Conservation (phyloP, 1,284 basidiomycete species). For the Ceratobasidium sp. region DNA sequence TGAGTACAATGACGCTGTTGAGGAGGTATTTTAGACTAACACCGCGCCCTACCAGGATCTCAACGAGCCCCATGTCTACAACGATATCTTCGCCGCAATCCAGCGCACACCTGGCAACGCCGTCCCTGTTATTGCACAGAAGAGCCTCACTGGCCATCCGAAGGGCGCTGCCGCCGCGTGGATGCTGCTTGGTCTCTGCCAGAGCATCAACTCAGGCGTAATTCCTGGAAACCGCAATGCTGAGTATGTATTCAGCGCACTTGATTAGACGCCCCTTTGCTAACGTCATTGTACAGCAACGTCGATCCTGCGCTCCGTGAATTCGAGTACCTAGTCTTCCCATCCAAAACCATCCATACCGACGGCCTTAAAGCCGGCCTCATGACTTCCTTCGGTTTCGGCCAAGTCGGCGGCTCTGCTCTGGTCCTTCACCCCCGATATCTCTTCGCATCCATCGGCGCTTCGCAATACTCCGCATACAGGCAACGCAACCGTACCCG, state of each 20-base stretch:
- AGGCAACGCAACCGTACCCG: slow-evolving; percentile 74
- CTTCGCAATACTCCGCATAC: slow-evolving; percentile 80
- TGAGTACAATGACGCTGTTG: slow-evolving; percentile 52
- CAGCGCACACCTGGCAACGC: slow-evolving; percentile 93
- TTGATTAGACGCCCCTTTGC: neutral
- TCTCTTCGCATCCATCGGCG: slow-evolving; percentile 84
- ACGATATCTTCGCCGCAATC: slow-evolving; percentile 89
- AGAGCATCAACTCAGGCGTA: slow-evolving; percentile 86
- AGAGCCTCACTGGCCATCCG: slow-evolving; percentile 94
- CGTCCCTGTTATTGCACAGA: slow-evolving; percentile 96
- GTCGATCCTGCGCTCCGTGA: slow-evolving; percentile 92
- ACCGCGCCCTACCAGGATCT: slow-evolving; percentile 71
- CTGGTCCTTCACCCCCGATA: slow-evolving; percentile 92
- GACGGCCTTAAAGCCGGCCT: slow-evolving; percentile 91
- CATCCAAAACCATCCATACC: slow-evolving; percentile 93
- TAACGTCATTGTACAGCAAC: slow-evolving; percentile 66
- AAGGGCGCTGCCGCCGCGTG: slow-evolving; percentile 98
- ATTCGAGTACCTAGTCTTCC: slow-evolving; percentile 94
- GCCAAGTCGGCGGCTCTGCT: slow-evolving; percentile 95
- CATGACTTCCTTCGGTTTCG: slow-evolving; percentile 99
- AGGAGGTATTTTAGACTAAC: slow-evolving; percentile 36
- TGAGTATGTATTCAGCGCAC: slow-evolving; percentile 67
- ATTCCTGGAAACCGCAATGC: slow-evolving; percentile 98
- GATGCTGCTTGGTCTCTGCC: slow-evolving; percentile 95
- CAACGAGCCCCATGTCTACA: slow-evolving; percentile 98